Evolutionary conservation across 495 filamentous ascomycete genomes (phyloP), one percentile per base, ranked within the genome.

Genomic region (Lichina pygmaea): DNA sequence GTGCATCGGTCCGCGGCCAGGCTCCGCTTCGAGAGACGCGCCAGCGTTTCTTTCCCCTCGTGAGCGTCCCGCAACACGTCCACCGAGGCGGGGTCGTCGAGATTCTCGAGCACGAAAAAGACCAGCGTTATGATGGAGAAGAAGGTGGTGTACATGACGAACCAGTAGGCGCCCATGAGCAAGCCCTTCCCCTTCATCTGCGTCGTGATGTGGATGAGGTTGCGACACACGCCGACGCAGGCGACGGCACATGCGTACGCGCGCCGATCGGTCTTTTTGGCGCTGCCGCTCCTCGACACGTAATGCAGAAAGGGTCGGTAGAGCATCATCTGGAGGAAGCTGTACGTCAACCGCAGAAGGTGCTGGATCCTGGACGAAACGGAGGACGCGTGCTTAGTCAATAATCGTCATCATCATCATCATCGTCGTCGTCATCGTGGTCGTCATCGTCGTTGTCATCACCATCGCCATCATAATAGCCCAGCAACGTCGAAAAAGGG

Each of bases 291-390:
- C 33, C 71, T 71, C 2, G 89, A 85, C 43, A 91, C 79, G 53
- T 94, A 95, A 59, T 97, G 89, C 30, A 95, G 63, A 53, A 95
- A 97, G 0, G 89, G 89, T 8, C 89, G 71, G 54, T 95, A 95
- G 47, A 95, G 74, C 57, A 94, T 77, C 71, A 94, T 80, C 57
- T 95, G 83, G 12, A 89, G 82, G 53, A 94, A 85, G 12, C 79
- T 81, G 57, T 79, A 93, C 33, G 78, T 75, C 55, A 94, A 80
- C 40, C 85, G 73, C 3, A 97, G 66, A 15, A 93, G 65, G 54
- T 92, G 86, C 49, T 86, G 84, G 43, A 85, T 69, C 47, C 84
- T 92, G 49, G n/a, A 9, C 15, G 6, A 24, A 4, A 24, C 1
- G 24, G 4, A 24, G 4, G 24, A 24, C 2, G 24, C 24, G 24